Base-by-base conservation (phyloP, 495 filamentous ascomycete genomes). In the Cairneyella variabilis region DNA sequence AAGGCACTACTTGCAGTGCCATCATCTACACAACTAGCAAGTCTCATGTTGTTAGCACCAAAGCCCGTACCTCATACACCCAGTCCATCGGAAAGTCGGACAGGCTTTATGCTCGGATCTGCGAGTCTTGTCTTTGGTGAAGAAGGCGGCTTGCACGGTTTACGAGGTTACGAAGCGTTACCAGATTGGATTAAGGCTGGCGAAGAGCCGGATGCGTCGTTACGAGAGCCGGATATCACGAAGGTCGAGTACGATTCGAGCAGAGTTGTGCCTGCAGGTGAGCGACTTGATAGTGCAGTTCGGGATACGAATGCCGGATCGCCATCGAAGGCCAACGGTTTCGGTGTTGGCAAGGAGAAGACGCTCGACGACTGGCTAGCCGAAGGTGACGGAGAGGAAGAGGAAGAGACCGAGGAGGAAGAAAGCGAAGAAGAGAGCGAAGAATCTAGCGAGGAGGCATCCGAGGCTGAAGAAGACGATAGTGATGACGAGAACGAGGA, bases 21-120 rank as follows among this genome's bases (percentile, higher is more conserved):
- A 0, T 75, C 77, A 4, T 82, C 79, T 7, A 90, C 86, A 0
- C 89, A 96, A 63, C 80, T 98, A 14, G 93, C 93, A 14, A 91
- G 84, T 7, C 76, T 98, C 3, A 83, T 97, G 58, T 83, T 98
- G 0, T 78, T 97, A 0, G 93, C 93, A 2, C 93, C 93, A 0
- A 98, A 98, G 65, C 92, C 93, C 0, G 90, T 91, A 0, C 93
- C 93, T 1, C 86, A 93, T 41, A 80, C 85, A 0, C 88, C 90
- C 0, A 92, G 86, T 51, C 92, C 93, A 3, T 90, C 86, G 2
- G 89, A 91, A 51, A 83, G 81, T 2, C 77, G 90, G 6, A 86
- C 84, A 44, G 85, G 82, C 18, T 85, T 89, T 21, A 74, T 82
- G 0, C 75, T 98, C 2, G 93, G 93, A 17, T 91, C 88, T 3